Percentiles rank a stretch among this genome's conserved stretches.
phyloP scores from a whole-genome alignment of 1,284 basidiomycete genomes.

The Cryptococcus floricola region DNA sequence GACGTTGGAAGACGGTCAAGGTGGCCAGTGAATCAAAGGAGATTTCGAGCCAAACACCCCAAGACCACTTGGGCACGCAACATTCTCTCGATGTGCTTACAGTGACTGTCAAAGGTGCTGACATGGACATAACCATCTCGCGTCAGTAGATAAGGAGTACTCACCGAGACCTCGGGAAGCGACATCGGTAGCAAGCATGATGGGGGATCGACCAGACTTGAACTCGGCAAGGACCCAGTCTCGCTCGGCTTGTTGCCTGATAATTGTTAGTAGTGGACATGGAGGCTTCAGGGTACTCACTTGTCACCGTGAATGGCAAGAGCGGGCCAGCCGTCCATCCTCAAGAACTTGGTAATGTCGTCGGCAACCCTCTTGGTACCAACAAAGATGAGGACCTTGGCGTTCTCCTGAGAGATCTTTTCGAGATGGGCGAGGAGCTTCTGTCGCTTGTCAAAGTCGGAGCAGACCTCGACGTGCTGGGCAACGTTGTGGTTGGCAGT shows the following conservation, averaged over 20 bases:
- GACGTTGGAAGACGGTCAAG: neutral
- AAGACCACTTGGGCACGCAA: slow-evolving; percentile 16
- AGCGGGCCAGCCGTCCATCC: slow-evolving; percentile 97
- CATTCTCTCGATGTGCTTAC: slow-evolving; percentile 10
- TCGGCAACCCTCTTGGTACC: slow-evolving; percentile 97
- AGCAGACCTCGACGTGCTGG: slow-evolving; percentile 94
- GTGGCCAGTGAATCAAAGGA: slow-evolving; percentile 4
- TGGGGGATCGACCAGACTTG: slow-evolving; percentile 94
- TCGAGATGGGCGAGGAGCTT: slow-evolving; percentile 97
- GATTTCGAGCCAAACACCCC: slow-evolving; percentile 8
- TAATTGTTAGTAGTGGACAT: slow-evolving; percentile 14
- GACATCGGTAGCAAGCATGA: slow-evolving; percentile 96
- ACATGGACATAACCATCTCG: slow-evolving; percentile 12
- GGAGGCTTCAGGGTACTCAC: slow-evolving; percentile 28
- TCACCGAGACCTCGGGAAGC: slow-evolving; percentile 99
- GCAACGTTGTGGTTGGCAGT: slow-evolving; percentile 98
- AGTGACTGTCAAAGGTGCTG: slow-evolving; percentile 9
- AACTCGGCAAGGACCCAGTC: slow-evolving; percentile 99
- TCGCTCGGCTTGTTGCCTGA: slow-evolving; percentile 78
- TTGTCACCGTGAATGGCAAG: slow-evolving; percentile 99
- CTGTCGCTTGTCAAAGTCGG: slow-evolving; percentile 94
- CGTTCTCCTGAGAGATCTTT: slow-evolving; percentile 91
- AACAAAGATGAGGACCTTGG: slow-evolving; percentile 98
- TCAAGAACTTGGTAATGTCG: slow-evolving; percentile 94
- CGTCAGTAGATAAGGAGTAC: slow-evolving; percentile 50